Evolutionary conservation across 805 yeast genomes (phyloP).

Genomic region (Hermanozyma aechmeae): DNA sequence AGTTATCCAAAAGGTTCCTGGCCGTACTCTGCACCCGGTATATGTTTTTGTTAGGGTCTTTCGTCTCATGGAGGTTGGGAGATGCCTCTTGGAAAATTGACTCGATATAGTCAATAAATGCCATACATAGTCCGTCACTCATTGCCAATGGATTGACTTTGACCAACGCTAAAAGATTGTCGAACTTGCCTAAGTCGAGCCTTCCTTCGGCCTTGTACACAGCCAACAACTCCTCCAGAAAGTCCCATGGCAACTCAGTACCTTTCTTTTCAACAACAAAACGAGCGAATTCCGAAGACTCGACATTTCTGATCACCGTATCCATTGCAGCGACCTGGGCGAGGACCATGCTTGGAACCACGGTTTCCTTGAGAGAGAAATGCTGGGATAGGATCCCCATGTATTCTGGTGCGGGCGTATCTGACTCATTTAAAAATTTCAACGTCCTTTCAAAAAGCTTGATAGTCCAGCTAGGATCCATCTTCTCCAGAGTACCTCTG

Average conservation of each 20-base stretch:
- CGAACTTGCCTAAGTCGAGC: constrained; percentile 9
- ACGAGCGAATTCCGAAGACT: constrained; percentile 3
- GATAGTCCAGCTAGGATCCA: neutral
- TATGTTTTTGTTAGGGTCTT: constrained; percentile 19
- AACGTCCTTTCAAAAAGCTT: constrained; percentile 10
- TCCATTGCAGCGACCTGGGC: constrained; percentile 21
- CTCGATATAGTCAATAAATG: constrained; percentile 19
- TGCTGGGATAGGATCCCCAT: constrained; percentile 15
- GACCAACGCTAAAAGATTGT: constrained; percentile 4
- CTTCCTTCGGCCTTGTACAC: constrained; percentile 3
- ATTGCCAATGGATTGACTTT: constrained; percentile 4
- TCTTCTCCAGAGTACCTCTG: neutral
- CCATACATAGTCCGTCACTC: constrained; percentile 12
- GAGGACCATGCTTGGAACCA: constrained; percentile 11
- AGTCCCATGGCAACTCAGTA: constrained; percentile 7
- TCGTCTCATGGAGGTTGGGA: constrained; percentile 28
- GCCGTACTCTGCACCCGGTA: constrained; percentile 3
- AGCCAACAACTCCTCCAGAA: constrained; percentile 9
- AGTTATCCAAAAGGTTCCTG: neutral
- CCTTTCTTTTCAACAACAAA: constrained; percentile 6
- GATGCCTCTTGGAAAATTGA: constrained; percentile 14
- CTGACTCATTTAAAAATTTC: too few relatives aligned
- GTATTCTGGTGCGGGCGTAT: constrained; percentile 14
- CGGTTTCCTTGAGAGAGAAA: constrained; percentile 5
- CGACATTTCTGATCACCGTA: constrained; percentile 5